Evolutionary conservation across 192 early-diverging fungal species (phyloP).

Genomic region (Paraglomus occultum): DNA sequence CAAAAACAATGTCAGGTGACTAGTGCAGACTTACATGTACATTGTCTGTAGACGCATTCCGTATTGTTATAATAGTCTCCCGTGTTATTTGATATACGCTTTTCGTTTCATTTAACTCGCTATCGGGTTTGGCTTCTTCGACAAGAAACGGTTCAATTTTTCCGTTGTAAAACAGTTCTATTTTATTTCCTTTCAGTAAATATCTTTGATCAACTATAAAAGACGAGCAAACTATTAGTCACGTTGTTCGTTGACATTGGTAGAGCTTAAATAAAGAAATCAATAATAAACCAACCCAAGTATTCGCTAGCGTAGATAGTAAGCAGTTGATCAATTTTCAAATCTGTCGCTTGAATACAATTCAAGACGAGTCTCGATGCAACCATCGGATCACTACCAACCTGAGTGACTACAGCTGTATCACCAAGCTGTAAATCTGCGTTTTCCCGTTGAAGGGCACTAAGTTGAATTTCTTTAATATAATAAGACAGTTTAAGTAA

Average conservation of each 20-base stretch:
- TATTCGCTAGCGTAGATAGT: slow-evolving; percentile 59
- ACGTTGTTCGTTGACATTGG: neutral
- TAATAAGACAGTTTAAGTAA: neutral
- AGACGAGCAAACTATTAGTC: neutral
- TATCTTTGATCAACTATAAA: slow-evolving; percentile 59
- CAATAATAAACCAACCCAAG: slow-evolving; percentile 46
- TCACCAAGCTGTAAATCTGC: slow-evolving; percentile 50
- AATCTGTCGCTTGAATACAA: slow-evolving; percentile 34
- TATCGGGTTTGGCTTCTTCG: slow-evolving; percentile 27
- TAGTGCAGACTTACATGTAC: slow-evolving; percentile 23
- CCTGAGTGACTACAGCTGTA: slow-evolving; percentile 30
- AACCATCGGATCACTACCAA: slow-evolving; percentile 35
- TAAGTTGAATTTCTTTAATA: slow-evolving; percentile 49
- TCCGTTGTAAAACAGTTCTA: slow-evolving; percentile 62
- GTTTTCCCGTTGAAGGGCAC: slow-evolving; percentile 43
- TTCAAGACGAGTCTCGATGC: slow-evolving; percentile 45
- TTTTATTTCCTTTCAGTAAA: slow-evolving; percentile 40
- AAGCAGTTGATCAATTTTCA: slow-evolving; percentile 49
- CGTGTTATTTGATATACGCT: slow-evolving; percentile 36
- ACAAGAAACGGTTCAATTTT: slow-evolving; percentile 45
- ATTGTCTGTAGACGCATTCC: slow-evolving; percentile 25
- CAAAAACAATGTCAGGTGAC: too few relatives aligned
- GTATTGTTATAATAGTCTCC: slow-evolving; percentile 39
- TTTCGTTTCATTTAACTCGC: slow-evolving; percentile 18
- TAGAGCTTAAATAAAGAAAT: neutral